Evolutionary conservation across 306 rosid genomes (phyloP).

Genomic region (Cucurbita maxima): DNA sequence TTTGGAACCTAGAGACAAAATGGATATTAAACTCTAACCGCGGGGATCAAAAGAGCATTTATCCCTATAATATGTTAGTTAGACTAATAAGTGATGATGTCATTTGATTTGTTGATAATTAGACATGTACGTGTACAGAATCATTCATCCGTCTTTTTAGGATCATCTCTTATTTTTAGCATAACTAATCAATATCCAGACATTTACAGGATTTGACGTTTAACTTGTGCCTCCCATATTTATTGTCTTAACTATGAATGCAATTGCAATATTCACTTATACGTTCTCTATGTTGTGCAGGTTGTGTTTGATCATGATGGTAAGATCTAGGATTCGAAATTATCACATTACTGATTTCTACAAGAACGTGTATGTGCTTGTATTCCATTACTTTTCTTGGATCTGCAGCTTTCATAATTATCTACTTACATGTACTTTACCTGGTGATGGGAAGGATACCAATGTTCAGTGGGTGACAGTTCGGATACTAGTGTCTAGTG

Average conservation of each 20-base stretch:
- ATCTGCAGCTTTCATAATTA: not conserved
- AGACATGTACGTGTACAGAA: not conserved
- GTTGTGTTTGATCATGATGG: constrained; percentile 99
- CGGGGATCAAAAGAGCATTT: not conserved
- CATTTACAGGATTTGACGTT: not conserved
- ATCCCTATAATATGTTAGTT: not conserved
- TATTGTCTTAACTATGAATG: not conserved
- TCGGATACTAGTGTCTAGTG: too few species aligned
- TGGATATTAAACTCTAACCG: not conserved
- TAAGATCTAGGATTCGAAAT: constrained; percentile 24
- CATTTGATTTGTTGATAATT: not conserved
- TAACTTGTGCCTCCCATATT: not conserved
- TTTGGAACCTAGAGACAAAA: not conserved
- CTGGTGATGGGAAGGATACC: not conserved
- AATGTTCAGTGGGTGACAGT: too few species aligned
- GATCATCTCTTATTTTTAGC: not conserved
- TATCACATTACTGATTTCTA: constrained; percentile 6
- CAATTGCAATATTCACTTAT: not conserved
- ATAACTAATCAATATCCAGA: not conserved
- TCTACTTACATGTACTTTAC: not conserved
- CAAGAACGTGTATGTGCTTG: constrained; percentile 6
- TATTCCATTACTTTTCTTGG: constrained; percentile 5
- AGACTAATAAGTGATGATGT: not conserved
- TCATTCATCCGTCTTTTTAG: not conserved
- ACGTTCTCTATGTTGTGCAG: constrained; percentile 34